These are phyloP conservation scores for Aotearoamyces nothofagi DNA, from an alignment of 2,329 filamentous ascomycete genomes.

Conservation along the genomic window DNA sequence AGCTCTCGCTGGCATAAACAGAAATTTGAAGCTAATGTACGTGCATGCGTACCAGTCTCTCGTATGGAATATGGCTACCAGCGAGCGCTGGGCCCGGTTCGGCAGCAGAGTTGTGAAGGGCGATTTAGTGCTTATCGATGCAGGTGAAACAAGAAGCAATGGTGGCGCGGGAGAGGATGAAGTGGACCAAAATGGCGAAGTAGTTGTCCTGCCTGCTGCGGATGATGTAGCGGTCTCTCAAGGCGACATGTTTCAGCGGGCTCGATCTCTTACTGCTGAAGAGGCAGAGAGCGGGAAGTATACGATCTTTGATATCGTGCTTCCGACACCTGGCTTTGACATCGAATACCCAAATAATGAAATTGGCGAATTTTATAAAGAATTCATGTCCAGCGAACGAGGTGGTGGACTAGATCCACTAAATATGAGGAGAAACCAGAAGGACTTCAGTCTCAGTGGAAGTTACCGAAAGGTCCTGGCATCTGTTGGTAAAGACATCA, in stretches of 20 bases:
- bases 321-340: slow-evolving; percentile 87
- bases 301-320: slow-evolving; percentile 73
- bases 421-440: slow-evolving; percentile 73
- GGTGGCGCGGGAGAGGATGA: slow-evolving; percentile 11
- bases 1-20: slow-evolving; percentile 64
- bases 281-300: slow-evolving; percentile 66
- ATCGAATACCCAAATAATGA: slow-evolving; percentile 74
- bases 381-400: slow-evolving; percentile 68
- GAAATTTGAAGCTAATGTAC: slow-evolving; percentile 83
- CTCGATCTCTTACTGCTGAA: slow-evolving; percentile 57
- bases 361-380: slow-evolving; percentile 68
- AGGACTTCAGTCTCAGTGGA: slow-evolving; percentile 78
- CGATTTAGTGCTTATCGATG: slow-evolving; percentile 41
- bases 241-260: slow-evolving; percentile 48
- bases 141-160: slow-evolving; percentile 6
- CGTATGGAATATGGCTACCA: slow-evolving; percentile 81
- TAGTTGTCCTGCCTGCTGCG: slow-evolving; percentile 35
- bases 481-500: slow-evolving; percentile 46
- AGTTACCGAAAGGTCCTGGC: slow-evolving; percentile 74
- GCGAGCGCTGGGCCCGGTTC: slow-evolving; percentile 63
- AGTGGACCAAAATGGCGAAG: slow-evolving; percentile 23
- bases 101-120: slow-evolving; percentile 65
- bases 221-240: slow-evolving; percentile 37
- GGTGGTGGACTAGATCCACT: slow-evolving; percentile 71
- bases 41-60: slow-evolving; percentile 92